Evolutionary conservation across 306 rosid genomes (phyloP).

Genomic region (Castanea crenata): DNA sequence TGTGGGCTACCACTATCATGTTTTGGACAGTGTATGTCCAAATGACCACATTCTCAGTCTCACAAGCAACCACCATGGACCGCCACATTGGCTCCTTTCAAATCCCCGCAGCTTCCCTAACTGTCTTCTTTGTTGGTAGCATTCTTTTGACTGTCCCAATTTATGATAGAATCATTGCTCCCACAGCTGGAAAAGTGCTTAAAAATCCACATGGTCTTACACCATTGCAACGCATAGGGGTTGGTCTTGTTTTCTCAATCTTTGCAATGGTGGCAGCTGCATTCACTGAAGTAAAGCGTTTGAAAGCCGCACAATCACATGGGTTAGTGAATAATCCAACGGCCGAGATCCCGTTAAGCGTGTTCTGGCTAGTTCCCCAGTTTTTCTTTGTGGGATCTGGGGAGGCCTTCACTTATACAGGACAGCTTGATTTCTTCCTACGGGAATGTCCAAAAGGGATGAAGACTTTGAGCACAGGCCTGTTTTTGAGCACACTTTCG

Average conservation of each 20-base stretch:
- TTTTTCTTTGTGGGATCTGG: constrained; percentile 78
- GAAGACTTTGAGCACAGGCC: constrained; percentile 91
- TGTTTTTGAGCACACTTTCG: constrained; percentile 75
- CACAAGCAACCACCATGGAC: constrained; percentile 87
- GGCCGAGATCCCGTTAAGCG: constrained; percentile 47
- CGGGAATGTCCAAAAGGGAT: constrained; percentile 90
- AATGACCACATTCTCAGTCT: constrained; percentile 83
- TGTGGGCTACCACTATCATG: constrained; percentile 88
- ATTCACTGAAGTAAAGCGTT: constrained; percentile 52
- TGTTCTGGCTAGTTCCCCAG: constrained; percentile 83
- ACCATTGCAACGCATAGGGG: constrained; percentile 69
- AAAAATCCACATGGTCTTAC: constrained; percentile 53
- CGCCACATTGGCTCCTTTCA: constrained; percentile 64
- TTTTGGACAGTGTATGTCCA: constrained; percentile 87
- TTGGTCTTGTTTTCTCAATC: constrained; percentile 59
- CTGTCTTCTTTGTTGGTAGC: constrained; percentile 74
- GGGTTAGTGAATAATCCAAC: constrained; percentile 28
- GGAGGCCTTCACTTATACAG: constrained; percentile 82
- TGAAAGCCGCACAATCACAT: constrained; percentile 32
- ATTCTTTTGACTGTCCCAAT: constrained; percentile 71
- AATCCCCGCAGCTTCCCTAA: constrained; percentile 77
- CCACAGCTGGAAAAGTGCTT: constrained; percentile 36
- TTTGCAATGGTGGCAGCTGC: constrained; percentile 64
- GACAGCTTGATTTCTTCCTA: constrained; percentile 75
- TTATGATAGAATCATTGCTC: constrained; percentile 60